Conservation (phyloP, 495 filamentous ascomycete species). For the Sabuloglossum arenarium region DNA sequence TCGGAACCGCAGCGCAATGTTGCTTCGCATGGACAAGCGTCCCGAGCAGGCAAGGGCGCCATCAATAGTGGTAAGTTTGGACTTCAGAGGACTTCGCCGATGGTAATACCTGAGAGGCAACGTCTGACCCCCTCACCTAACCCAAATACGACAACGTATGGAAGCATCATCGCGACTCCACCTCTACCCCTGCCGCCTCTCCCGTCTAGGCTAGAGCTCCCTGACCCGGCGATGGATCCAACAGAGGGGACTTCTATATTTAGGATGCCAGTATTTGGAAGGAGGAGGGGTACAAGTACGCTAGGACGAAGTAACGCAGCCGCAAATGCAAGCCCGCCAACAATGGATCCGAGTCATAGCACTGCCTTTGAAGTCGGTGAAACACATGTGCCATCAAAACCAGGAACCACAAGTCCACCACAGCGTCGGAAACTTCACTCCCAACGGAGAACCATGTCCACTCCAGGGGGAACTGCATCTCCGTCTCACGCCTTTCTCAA, state of each 20-base stretch:
- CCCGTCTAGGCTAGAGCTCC: slow-evolving; percentile 39
- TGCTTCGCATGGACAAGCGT: not conserved
- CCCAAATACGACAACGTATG: slow-evolving; percentile 30
- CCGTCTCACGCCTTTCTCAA: not conserved
- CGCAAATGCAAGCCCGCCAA: not conserved
- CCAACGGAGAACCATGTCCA: slow-evolving; percentile 11
- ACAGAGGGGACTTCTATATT: slow-evolving; percentile 4
- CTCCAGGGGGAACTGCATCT: not conserved
- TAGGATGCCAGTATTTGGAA: slow-evolving; percentile 16
- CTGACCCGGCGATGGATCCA: slow-evolving; percentile 47
- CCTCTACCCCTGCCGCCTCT: slow-evolving; percentile 21
- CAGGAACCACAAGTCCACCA: not conserved
- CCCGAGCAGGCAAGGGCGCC: not conserved
- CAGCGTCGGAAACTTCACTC: slow-evolving; percentile 10
- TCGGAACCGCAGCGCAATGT: not conserved
- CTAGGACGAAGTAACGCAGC: not conserved
- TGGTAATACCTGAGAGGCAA: not conserved
- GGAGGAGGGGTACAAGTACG: slow-evolving; percentile 12
- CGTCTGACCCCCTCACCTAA: not conserved
- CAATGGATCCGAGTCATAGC: too few relatives aligned
- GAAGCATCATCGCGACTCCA: slow-evolving; percentile 51
- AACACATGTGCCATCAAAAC: slow-evolving; percentile 8
- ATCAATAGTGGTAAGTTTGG: not conserved
- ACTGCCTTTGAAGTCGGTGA: too few relatives aligned
- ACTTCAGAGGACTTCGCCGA: not conserved